These are phyloP conservation scores for Fusarium ambrosium DNA, from an alignment of 2,329 filamentous ascomycete genomes.

Conservation along the genomic window DNA sequence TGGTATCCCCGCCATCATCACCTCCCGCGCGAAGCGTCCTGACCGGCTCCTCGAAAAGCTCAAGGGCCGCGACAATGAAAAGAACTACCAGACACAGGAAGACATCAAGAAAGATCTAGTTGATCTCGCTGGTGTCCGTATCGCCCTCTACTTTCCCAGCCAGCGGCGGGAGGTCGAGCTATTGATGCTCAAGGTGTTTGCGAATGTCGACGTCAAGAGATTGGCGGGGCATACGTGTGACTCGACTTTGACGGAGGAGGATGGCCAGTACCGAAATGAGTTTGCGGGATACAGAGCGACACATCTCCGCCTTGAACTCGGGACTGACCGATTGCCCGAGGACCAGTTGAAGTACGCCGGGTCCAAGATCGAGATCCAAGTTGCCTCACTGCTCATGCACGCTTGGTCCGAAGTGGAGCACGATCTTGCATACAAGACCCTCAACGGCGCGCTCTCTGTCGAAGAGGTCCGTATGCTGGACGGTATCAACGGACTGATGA, in stretches of 20 bases:
- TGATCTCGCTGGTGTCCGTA: constrained; percentile 9
- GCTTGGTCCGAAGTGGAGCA: constrained; percentile 20
- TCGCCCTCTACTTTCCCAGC: constrained; percentile 17
- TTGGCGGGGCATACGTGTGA: neutral
- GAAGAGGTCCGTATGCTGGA: constrained; percentile 12
- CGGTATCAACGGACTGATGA: constrained; percentile 11
- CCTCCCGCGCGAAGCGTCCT: constrained; percentile 7
- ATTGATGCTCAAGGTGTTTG: neutral
- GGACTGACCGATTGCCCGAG: neutral
- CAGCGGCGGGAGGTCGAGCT: neutral
- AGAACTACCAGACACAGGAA: neutral
- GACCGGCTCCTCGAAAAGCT: neutral
- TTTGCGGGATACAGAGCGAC: neutral
- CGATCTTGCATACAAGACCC: constrained; percentile 14
- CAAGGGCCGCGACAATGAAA: neutral
- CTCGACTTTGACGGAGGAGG: neutral
- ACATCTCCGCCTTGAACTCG: neutral
- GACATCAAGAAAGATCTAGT: constrained; percentile 2
- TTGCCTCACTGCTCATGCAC: constrained; percentile 15
- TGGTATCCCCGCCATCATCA: constrained; percentile 12
- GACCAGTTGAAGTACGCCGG: neutral
- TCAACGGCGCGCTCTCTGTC: constrained; percentile 2
- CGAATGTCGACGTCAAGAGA: neutral
- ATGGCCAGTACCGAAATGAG: neutral
- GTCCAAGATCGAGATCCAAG: constrained; percentile 15